Evolutionary conservation across 208 protist species (phyloP), one percentile per base, ranked within the genome.

Genomic region (Acanthamoeba culbertsoni): DNA sequence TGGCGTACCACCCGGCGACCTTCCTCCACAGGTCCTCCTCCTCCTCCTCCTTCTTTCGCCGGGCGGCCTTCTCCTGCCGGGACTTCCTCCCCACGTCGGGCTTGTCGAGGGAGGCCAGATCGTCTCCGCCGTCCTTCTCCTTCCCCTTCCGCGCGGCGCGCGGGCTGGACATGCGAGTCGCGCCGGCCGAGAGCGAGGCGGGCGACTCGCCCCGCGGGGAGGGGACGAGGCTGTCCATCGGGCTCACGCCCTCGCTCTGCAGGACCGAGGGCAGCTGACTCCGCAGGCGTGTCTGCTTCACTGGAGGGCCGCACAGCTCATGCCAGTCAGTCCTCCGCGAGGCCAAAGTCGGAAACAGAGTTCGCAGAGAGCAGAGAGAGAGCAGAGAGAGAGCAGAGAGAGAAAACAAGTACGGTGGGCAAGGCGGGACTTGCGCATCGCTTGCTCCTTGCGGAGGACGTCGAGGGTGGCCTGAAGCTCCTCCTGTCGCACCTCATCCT

Each of bases 401-500:
- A 5, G 68, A 26, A 20, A 4, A 33, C 8, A 20, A 8, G 75
- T 86, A 86, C 75, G n/a, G 48, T 86, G 33, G 48, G 75, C 75
- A 4, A 86, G 45, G n/a, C 75, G 75, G 8, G 35, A 40, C 48
- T 59, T 48, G 48, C 75, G 75, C 7, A 43, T 43, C 16, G 40
- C 40, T n/a, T 86, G 75, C 48, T 86, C 75, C 26, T 86, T 86
- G 48, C 75, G 75, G 26, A 86, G 75, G 43, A 40, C 37, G 4
- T 86, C 46, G 23, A 86, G 23, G 37, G 75, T 43, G n/a, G n/a
- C 4, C 31, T 86, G 43, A 16, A 86, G 75, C 18, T 35, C 46
- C 35, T 86, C 75, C 75, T 86, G 75, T 4, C 75, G 75, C 37
- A 86, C 75, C 45, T 86, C 75, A 26, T 86, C 75, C 40, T 86